A percentile compares a stretch with the other conserved stretches of the same genome.
Evolutionary conservation across 257 asterid species (phyloP).

Genomic region (Avicennia marina): DNA sequence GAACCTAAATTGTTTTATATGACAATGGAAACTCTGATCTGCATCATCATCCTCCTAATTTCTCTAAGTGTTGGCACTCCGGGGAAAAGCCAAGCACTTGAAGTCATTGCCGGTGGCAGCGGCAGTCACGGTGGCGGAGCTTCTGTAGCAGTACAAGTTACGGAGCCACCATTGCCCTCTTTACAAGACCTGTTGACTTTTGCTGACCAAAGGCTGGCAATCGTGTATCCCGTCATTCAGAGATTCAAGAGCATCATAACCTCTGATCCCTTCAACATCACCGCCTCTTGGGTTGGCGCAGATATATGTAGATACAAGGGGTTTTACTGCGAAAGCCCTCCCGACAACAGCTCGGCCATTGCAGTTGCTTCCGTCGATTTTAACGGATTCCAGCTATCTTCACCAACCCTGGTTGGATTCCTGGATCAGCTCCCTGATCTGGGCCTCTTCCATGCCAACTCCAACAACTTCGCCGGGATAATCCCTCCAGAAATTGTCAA

Average conservation of each 20-base stretch:
- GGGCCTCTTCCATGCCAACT: slow-evolving; percentile 80
- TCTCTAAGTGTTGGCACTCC: no score
- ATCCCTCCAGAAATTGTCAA: slow-evolving; percentile 36
- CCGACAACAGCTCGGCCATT: slow-evolving; percentile 66
- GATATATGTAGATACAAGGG: slow-evolving; percentile 62
- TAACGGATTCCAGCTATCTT: slow-evolving; percentile 62
- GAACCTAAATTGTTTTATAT: no score
- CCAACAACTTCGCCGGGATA: slow-evolving; percentile 55
- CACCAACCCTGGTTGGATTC: slow-evolving; percentile 59
- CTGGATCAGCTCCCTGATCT: slow-evolving; percentile 71
- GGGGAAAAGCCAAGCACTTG: not conserved
- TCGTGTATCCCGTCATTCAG: slow-evolving; percentile 60
- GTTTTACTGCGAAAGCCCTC: slow-evolving; percentile 67
- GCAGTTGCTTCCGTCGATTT: slow-evolving; percentile 76
- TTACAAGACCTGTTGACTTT: slow-evolving; percentile 20
- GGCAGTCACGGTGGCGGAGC: no score
- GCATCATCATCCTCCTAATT: no score
- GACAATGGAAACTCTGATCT: no score
- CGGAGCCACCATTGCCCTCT: not conserved
- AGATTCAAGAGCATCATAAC: slow-evolving; percentile 48
- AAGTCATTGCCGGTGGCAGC: not conserved
- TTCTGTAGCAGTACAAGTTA: not conserved
- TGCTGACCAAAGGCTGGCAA: slow-evolving; percentile 55
- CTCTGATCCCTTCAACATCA: slow-evolving; percentile 64
- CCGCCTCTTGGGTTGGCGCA: slow-evolving; percentile 60